Base-by-base conservation (phyloP, 495 filamentous ascomycete genomes). In the Talaromyces stipitatus region DNA sequence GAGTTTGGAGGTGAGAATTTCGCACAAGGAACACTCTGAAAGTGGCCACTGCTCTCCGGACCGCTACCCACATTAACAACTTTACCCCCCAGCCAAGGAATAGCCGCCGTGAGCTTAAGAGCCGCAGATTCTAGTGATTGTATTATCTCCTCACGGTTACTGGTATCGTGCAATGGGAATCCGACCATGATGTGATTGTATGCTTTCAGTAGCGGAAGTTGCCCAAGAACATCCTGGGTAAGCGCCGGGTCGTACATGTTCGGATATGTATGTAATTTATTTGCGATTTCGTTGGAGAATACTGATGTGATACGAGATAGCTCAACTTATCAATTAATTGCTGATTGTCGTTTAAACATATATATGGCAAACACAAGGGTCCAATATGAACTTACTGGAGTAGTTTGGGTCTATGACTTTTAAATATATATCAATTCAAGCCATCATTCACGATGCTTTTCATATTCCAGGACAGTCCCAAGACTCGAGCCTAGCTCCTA, bases 171-270 rank as follows among this genome's bases (percentile, higher is more conserved):
- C 11, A 66, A 50, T 0, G 63, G 30, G 29, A 74, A 75, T 29
- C 59, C 60, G 3, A 64, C 53, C 3, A 67, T 52, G 24, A 69
- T 61, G 47, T 75, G 72, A 8, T 62, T 69, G 55, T 77, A 77
- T 55, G 56, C 62, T 54, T 77, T 67, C n/a, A 76, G 62, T 2
- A 71, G 50, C 11, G 74, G 72, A 1, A 77, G 61, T 52, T 77
- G 72, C 20, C 71, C 69, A 5, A 73, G 55, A 8, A 72, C 47
- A 60, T 70, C 68, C 58, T 65, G 62, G 11, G 16, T 24, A 46
- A 5, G 18, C 16, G 43, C 33, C 33, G 33, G 14, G 33, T 36
- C 33, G 16, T 36, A 36, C 33, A 36, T 36, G 33, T 16, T 36
- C 6, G 33, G 14, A 36, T 12, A 36, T 36, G 12, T 36, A 12